Evolutionary conservation across 768 basidiomycete genomes (phyloP).

Genomic region (Auriculariales sp.): DNA sequence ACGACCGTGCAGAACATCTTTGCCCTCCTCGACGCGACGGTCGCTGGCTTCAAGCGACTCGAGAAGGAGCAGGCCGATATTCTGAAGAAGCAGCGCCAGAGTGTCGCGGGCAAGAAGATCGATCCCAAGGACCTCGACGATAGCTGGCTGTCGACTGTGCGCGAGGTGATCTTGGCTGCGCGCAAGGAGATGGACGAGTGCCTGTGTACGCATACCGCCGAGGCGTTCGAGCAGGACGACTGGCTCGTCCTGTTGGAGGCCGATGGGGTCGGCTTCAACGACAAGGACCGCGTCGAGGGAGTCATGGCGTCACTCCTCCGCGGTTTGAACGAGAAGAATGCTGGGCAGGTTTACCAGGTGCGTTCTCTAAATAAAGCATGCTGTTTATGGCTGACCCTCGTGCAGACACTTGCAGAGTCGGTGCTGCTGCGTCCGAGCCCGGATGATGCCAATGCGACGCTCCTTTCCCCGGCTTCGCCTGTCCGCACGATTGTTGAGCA

Average conservation of each 20-base stretch:
- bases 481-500: conserved; percentile 63
- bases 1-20: conserved; percentile 58
- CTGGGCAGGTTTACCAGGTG: conserved; percentile 66
- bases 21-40: conserved; percentile 49
- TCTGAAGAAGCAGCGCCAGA: background rate
- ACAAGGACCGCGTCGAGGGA: conserved; percentile 64
- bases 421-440: conserved; percentile 58
- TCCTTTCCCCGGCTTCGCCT: conserved; percentile 54
- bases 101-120: conserved; percentile 9
- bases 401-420: conserved; percentile 54
- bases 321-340: conserved; percentile 50
- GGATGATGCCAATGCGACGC: conserved; percentile 39
- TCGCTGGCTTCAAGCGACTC: conserved; percentile 32
- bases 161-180: conserved; percentile 51
- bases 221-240: conserved; percentile 51
- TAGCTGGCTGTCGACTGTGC: conserved; percentile 47
- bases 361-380: conserved; percentile 9
- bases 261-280: conserved; percentile 57
- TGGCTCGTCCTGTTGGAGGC: conserved; percentile 65
- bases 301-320: conserved; percentile 51
- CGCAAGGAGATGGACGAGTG: conserved; percentile 50
- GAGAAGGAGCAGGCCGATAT: conserved; percentile 1
- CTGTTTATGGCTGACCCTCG: background rate
- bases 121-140: conserved; percentile 37
- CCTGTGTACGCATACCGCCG: conserved; percentile 41